Evolutionary conservation across 2,329 filamentous ascomycete species (phyloP).

Genomic region (Thielaviopsis populi): DNA sequence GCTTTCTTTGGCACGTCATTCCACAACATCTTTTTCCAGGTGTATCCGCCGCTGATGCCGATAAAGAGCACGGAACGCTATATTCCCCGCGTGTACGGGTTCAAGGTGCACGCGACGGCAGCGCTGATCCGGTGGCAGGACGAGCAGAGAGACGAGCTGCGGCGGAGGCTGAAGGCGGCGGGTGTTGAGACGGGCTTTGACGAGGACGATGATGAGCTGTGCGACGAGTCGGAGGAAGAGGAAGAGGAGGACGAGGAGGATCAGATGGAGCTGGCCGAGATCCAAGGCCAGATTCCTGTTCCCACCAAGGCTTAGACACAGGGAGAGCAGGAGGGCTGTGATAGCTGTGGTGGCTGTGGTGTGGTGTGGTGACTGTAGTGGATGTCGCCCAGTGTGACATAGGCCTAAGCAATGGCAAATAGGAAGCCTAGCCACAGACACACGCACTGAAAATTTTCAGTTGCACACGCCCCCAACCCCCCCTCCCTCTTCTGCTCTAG

Average conservation of each 20-base stretch:
- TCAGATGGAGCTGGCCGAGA: conserved; percentile 23
- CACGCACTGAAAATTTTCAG: conserved; percentile 1
- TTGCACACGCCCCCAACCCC: not conserved
- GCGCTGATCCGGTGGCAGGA: conserved; percentile 87
- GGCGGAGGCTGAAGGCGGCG: conserved; percentile 53
- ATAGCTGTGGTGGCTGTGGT: not conserved
- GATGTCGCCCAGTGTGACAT: not conserved
- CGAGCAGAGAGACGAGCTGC: conserved; percentile 65
- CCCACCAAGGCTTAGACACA: not conserved
- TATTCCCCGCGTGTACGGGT: conserved; percentile 81
- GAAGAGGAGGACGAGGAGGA: conserved; percentile 42
- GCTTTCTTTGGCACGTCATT: conserved; percentile 97
- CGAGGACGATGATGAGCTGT: conserved; percentile 42
- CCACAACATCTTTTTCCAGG: conserved; percentile 98
- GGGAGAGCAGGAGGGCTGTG: not conserved
- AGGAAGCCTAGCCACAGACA: not conserved
- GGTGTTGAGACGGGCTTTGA: conserved; percentile 65
- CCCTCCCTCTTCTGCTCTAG: not conserved
- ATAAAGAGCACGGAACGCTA: conserved; percentile 76
- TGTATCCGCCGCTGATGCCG: conserved; percentile 81
- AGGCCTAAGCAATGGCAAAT: not conserved
- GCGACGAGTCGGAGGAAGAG: conserved; percentile 44
- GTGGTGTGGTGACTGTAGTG: not conserved
- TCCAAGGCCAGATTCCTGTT: conserved; percentile 6
- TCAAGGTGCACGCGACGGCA: conserved; percentile 83